Base-by-base conservation (phyloP, 2,329 filamentous ascomycete genomes). In the Aspergillus vadensis region DNA sequence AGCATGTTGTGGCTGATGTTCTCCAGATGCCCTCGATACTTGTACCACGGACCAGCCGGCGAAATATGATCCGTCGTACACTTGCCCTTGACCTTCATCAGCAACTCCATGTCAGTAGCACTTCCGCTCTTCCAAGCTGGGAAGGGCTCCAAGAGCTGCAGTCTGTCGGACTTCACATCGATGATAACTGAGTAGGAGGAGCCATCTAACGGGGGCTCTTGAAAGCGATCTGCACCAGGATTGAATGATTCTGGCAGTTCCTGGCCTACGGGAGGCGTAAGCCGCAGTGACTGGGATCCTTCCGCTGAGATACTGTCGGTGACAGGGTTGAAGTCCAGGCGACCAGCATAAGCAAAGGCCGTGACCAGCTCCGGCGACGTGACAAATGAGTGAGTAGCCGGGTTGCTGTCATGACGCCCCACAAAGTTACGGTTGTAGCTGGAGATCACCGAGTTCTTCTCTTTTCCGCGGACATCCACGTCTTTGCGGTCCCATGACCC, bases 1-100 rank as follows among this genome's bases (percentile, higher is more conserved):
- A 97, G 82, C 92, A 97, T 96, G 86, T 97, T 97, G 88, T 97
- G 97, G 76, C 92, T 97, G 82, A 97, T 97, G 86, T 98, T 97
- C 87, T 97, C 93, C 72, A 98, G 85, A 77, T 97, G 94, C 64
- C 94, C 94, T 85, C 93, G 91, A 86, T 97, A 97, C 85, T 97
- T 97, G 78, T 97, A 85, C 92, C 92, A 97, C 60, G 92, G 92
- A 65, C 92, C 92, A 66, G 92, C 92, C 0, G 65, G 65, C 58
- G 91, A 96, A 79, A 96, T 96, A 81, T 96, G 92, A 76, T 96
- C 92, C 61, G 92, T 96, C 60, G 92, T 97, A 66, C 91, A 96
- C 86, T 97, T 97, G 78, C 92, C 92, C 79, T 94, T 80, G 59
- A 88, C 85, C 87, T 98, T 98, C 85, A 97, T 96, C 65, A 98